Evolutionary conservation across 192 early-diverging fungal species (phyloP).

Genomic region (Helicostylum pulchrum): DNA sequence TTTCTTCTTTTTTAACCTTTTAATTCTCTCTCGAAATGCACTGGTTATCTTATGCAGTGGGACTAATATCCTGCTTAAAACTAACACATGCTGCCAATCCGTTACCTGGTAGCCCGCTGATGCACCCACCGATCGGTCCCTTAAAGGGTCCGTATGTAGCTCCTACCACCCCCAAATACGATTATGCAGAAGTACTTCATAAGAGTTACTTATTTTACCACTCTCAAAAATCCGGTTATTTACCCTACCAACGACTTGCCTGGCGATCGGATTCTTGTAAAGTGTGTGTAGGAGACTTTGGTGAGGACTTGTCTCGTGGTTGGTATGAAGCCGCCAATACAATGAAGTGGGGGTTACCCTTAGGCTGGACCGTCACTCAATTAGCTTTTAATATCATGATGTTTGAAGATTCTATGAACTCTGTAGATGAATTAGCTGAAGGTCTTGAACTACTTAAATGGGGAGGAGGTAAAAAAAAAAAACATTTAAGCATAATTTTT

Average conservation of each 20-base stretch:
- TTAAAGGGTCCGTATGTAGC: conserved; percentile 38
- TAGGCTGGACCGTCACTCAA: conserved; percentile 44
- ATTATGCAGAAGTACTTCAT: conserved; percentile 52
- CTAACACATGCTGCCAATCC: not conserved
- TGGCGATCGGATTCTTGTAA: conserved; percentile 53
- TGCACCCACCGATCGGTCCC: conserved; percentile 34
- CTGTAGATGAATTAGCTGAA: conserved; percentile 38
- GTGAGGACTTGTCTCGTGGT: conserved; percentile 49
- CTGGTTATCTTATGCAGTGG: conserved; percentile 3
- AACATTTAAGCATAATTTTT: not conserved
- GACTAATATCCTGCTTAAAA: too few species aligned
- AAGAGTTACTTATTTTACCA: conserved; percentile 52
- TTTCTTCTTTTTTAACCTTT: conserved; percentile 1
- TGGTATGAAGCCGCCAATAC: conserved; percentile 62
- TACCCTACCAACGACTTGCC: conserved; percentile 50
- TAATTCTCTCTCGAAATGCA: not conserved
- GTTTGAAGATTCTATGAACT: conserved; percentile 43
- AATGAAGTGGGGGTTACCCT: conserved; percentile 56
- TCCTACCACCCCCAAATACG: conserved; percentile 42
- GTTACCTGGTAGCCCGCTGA: conserved; percentile 19
- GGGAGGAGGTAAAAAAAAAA: conserved; percentile 29
- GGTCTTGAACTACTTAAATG: conserved; percentile 36
- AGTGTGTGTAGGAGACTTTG: conserved; percentile 45
- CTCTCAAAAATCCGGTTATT: conserved; percentile 46
- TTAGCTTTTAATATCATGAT: conserved; percentile 48